Conservation (phyloP, 208 protist genomes). For the Spongospora subterranea region DNA sequence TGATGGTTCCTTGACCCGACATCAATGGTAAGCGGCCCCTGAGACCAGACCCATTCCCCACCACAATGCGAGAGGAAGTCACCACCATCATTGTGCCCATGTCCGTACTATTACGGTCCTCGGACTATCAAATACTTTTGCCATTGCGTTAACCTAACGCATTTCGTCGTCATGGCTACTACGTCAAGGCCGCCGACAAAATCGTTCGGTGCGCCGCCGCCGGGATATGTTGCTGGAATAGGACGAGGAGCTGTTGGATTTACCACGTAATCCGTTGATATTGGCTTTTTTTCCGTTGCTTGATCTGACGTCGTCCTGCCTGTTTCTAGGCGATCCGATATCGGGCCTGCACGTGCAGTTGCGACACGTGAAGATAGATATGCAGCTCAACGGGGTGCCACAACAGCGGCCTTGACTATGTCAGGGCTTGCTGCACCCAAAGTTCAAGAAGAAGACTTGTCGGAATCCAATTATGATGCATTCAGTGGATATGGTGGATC, state of each 20-base stretch:
- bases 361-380: constrained; percentile 1
- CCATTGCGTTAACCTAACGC: too few species aligned
- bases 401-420: not conserved
- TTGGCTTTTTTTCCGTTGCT: too few species aligned
- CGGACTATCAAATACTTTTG: too few species aligned
- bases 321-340: constrained; percentile 77
- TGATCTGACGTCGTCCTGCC: not conserved
- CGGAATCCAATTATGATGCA: constrained; percentile 80
- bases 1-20: too few species aligned
- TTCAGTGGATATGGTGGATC: constrained; percentile 70
- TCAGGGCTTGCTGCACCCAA: constrained; percentile 9
- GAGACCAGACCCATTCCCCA: too few species aligned
- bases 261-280: constrained; percentile 80
- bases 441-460: constrained; percentile 68
- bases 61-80: too few species aligned
- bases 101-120: too few species aligned
- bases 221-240: constrained; percentile 82
- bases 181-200: not conserved
- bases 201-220: constrained; percentile 68
- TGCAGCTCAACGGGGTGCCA: constrained; percentile 12
- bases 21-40: too few species aligned
- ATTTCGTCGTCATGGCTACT: not conserved
- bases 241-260: constrained; percentile 85
- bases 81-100: too few species aligned
- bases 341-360: constrained; percentile 76